Evolutionary conservation across 1,139 yeast species (phyloP), one percentile per base, ranked within the genome.

Genomic region (Protomyces gravidus): DNA sequence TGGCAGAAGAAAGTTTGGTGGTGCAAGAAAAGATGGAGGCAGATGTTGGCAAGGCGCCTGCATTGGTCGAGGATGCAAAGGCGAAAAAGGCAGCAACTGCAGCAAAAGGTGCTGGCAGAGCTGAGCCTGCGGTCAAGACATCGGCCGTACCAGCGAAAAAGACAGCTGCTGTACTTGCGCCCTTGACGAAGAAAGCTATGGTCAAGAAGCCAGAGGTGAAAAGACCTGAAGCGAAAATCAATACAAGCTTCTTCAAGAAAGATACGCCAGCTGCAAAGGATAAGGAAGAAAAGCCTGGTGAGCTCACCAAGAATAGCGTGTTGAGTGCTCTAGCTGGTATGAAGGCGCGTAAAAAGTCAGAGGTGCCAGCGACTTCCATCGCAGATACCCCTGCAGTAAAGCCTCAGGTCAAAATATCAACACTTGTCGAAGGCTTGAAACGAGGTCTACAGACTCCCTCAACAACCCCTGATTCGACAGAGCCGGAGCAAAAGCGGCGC

Each of bases 401-500:
- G 36, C 51, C 58, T 4, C 45, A n/a, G 6, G 36, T 53, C 47
- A 45, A 50, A 19, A 50, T 50, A 5, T 23, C 48, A 9, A 53
- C 36, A 21, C 51, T 53, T 25, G 58, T 53, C 17, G 58, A 53
- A 25, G 58, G 58, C 5, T 36, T 53, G 26, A 53, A 53, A 26
- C 33, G 58, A 5, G 36, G 27, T 17, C 19, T 36, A 23, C 42
- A 19, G 9, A 36, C 9, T 23, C 13, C 32, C 32, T 15, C 19
- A 5, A 45, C 60, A 5, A 45, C 61, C 7, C 49, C 55, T 15
- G 30, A 19, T 6, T 17, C 40, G 6, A 45, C 21, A 9, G 50
- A 36, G 30, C 55, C 63, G 2, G 61, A 60, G 7, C 23, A 55
- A 6, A 45, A 51, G 55, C 50, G 36, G n/a, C 62, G 55, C 25